phyloP scores from a whole-genome alignment of 805 yeast species.

The Torulaspora delbrueckii region DNA sequence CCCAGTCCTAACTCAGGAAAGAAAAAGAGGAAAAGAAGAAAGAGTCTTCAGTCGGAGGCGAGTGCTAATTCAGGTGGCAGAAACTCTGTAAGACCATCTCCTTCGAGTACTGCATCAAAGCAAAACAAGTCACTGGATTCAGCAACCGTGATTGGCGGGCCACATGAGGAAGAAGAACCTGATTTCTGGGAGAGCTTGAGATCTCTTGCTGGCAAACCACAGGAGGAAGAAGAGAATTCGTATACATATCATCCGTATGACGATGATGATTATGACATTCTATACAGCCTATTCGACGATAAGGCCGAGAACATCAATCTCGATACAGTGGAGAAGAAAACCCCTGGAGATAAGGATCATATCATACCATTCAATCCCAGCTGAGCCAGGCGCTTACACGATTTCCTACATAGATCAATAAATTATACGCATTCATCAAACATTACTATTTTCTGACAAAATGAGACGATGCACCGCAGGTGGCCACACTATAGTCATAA shows the following conservation, averaged over 20 bases:
- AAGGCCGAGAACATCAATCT: constrained; percentile 3
- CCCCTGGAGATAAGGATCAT: constrained; percentile 6
- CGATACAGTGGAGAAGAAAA: not conserved
- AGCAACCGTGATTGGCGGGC: constrained; percentile 8
- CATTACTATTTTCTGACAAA: constrained; percentile 51
- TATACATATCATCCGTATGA: constrained; percentile 6
- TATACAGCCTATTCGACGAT: constrained; percentile 17
- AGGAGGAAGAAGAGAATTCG: constrained; percentile 7
- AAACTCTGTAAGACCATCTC: constrained; percentile 8
- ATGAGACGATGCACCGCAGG: constrained; percentile 66
- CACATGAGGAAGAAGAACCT: constrained; percentile 49
- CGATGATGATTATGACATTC: constrained; percentile 14
- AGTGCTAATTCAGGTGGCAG: constrained; percentile 4
- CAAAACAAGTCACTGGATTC: constrained; percentile 4
- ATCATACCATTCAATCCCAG: constrained; percentile 18
- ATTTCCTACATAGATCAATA: not conserved
- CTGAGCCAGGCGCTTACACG: constrained; percentile 4
- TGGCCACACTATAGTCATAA: constrained; percentile 65
- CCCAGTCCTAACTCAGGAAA: constrained; percentile 16
- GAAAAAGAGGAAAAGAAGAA: constrained; percentile 13
- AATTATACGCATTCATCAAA: constrained; percentile 2
- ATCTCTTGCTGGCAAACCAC: constrained; percentile 42
- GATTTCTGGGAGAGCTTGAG: constrained; percentile 73
- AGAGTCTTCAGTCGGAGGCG: constrained; percentile 9
- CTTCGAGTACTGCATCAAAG: constrained; percentile 5